Evolutionary conservation across 345 rosid genomes (phyloP), one percentile per base, ranked within the genome.

Genomic region (Luvunga scandens): DNA sequence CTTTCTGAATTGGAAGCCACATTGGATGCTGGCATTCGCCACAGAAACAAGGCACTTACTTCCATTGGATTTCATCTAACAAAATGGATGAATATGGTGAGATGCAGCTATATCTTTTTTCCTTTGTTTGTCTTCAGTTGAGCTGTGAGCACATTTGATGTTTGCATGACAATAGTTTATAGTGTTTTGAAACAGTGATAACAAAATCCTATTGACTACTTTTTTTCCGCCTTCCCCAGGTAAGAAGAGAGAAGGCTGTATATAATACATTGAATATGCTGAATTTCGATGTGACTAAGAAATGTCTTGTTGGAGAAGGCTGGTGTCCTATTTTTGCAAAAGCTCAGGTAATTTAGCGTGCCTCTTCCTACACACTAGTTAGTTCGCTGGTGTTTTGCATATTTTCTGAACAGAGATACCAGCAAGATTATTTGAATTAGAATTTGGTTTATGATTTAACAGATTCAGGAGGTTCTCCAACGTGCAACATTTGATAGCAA

Each of bases 301-400:
- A 95, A 84, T 95, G 97, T 84, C 98, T 95, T 74, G 97, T 95
- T 75, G 98, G 99, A 61, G 99, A 95, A 84, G 97, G 99, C 57
- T 95, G 99, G 97, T 95, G 99, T 79, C 99, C 98, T 42, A 78
- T 89, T 77, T 95, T 91, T 87, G 97, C 99, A 50, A 93, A 89
- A 89, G 69, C 90, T 69, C 89, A 93, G 95, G 98, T 93, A 87
- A 76, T 64, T 69, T 60, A 36, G 78, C 22, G 45, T 70, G 39
- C 31, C 56, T 74, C 24, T 14, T 80, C 62, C 34, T 56, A 18
- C 59, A 13, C 13, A 1, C 13, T 72, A 30, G 9, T 73, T 65
- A 62, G n/a, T 73, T 75, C 69, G 27, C 55, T 66, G 28, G 31
- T 70, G 50, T 69, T 27, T 64, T 65, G 69, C 21, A 55, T 33